Percentiles rank a stretch among this genome's conserved stretches.
Conservation (phyloP, 345 rosid species). For the Corchorus olitorius region DNA sequence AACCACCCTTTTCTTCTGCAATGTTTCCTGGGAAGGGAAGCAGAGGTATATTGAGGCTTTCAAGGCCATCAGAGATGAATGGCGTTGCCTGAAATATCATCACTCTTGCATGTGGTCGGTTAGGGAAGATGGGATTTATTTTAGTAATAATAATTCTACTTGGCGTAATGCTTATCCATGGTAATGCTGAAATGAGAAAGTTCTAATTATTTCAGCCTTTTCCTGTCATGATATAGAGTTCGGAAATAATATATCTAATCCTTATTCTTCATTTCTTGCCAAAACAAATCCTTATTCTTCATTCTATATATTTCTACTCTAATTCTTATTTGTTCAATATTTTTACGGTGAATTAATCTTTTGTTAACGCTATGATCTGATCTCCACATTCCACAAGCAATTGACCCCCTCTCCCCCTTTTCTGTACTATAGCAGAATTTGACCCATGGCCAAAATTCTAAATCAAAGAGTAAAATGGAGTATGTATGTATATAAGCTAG, state of each 20-base stretch:
- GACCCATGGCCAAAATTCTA: no score
- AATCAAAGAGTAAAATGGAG: no score
- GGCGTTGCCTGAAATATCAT: neutral
- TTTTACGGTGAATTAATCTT: no score
- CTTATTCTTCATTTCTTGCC: no score
- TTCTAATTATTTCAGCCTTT: neutral
- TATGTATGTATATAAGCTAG: no score
- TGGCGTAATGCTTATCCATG: slow-evolving; percentile 3
- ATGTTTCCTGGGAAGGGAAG: neutral
- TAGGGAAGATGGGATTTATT: neutral
- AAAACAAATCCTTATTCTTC: neutral
- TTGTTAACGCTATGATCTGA: no score
- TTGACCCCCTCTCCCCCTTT: no score
- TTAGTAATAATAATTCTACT: neutral
- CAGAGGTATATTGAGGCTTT: neutral
- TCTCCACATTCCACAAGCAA: no score
- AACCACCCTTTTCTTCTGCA: slow-evolving; percentile 16
- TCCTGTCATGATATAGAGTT: neutral
- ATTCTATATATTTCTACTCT: no score
- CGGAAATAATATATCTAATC: neutral
- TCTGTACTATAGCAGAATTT: no score
- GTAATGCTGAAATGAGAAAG: neutral
- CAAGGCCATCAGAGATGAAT: slow-evolving; percentile 16
- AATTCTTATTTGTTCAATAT: no score
- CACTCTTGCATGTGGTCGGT: slow-evolving; percentile 6